Evolutionary conservation across 1,139 yeast species (phyloP), one percentile per base, ranked within the genome.

Genomic region (Candida dubliniensis): DNA sequence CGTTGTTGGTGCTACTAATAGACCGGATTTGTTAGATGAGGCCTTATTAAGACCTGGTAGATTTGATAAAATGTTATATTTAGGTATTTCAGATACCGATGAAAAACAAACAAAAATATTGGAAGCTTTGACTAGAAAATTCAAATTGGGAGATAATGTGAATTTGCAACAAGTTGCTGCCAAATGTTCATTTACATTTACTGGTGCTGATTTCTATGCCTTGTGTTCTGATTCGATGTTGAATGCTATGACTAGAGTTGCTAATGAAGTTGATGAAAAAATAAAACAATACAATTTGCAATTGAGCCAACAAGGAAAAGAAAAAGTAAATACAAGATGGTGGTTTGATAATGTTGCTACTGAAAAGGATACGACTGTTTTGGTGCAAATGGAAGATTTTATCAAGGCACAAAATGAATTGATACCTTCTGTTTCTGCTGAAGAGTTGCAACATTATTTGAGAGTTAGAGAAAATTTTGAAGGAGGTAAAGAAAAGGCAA

Each of bases 181-280:
- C 18, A 67, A 69, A 25, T 90, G 98, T 64, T 87, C 96, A 0
- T 90, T 84, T 60, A 90, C 90, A 11, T 91, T 82, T 59, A 91
- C 99, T 0, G 99, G 99, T 54, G 99, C 99, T 4, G 99, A 93
- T 64, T 91, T 93, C 64, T 93, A 93, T 64, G 99, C 99, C 0
- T 71, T 91, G 52, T 89, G 96, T 60, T 85, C 96, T 0, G 98
- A 93, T 63, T 87, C 97, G 0, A 88, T 91, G 95, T 74, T 90
- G 56, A 89, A 88, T 63, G 96, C 98, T 8, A 91, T 93, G 96
- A 86, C 93, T 1, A 71, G 97, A 55, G 83, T 85, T 0, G 97
- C 98, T 0, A 74, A 75, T 18, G 81, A 76, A 34, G 91, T 87
- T 10, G 98, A 93, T 57, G 59, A 54, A 3, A 86, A 85, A 59